Conservation (phyloP, 371 early-diverging fungal genomes). For the Basidiobolus heterosporus region DNA sequence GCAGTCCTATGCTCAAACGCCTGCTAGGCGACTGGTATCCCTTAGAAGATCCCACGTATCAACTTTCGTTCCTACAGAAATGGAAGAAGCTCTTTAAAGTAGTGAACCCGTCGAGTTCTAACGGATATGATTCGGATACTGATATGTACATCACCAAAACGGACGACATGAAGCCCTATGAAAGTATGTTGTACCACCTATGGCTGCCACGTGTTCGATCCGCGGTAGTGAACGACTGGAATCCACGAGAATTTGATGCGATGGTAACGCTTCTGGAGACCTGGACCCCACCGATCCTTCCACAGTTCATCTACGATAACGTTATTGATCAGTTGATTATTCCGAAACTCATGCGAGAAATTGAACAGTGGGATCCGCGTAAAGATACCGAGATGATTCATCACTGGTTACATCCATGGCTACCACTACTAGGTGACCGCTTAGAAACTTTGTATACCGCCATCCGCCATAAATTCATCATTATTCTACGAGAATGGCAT, state of each 20-base stretch:
- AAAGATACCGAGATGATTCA: constrained; percentile 48
- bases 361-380: constrained; percentile 55
- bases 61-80: constrained; percentile 24
- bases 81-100: constrained; percentile 28
- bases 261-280: constrained; percentile 45
- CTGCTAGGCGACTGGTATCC: constrained; percentile 42
- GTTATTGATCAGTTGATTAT: constrained; percentile 56
- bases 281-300: constrained; percentile 51
- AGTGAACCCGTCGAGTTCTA: constrained; percentile 8
- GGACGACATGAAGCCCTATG: constrained; percentile 54
- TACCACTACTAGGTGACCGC: constrained; percentile 40
- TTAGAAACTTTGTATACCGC: constrained; percentile 33
- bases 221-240: constrained; percentile 66
- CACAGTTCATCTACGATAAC: constrained; percentile 53
- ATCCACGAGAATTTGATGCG: constrained; percentile 45
- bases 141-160: constrained; percentile 1
- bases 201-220: constrained; percentile 67
- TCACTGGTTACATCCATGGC: constrained; percentile 74
- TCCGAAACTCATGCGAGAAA: constrained; percentile 47
- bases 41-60: constrained; percentile 36
- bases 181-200: constrained; percentile 51
- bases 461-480: constrained; percentile 43
- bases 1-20: constrained; percentile 36
- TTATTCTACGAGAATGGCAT: constrained; percentile 43
- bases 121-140: constrained; percentile 13